Evolutionary conservation across 106 monocot species (phyloP), one percentile per base, ranked within the genome.

Genomic region (Dendrobium catenatum): DNA sequence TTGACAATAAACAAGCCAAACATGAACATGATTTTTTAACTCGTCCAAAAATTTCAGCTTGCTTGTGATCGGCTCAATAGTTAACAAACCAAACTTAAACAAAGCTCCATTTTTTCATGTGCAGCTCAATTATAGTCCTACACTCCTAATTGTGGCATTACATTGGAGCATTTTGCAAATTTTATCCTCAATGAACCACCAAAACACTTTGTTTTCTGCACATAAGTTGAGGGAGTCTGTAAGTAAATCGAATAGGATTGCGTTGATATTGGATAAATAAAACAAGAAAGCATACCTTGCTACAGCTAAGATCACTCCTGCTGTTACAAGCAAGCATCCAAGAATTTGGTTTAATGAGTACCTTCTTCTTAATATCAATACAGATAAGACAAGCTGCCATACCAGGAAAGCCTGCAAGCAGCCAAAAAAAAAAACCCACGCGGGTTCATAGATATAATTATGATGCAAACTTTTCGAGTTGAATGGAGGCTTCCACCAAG

Each of bases 371-470:
- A 99, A 90, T 79, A 99, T 87, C 42, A 99, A 66, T 49, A 85
- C 77, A 79, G 95, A 99, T 68, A 99, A 90, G 46, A 93, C 72
- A 85, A 99, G 95, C 86, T 99, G 99, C 99, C 99, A 99, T 72
- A 99, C 93, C 86, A 99, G 85, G 82, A 95, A 99, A 68, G 91
- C 78, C 99, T 95, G 91, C 85, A 91, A 85, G 47, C 83, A 70
- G 51, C 73, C 22, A 61, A 79, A 55, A 55, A 48, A 55, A 48
- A 59, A 76, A 3, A 15, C 9, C 76, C 76, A 26, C 27, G 49
- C 22, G 4, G 74, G 26, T 26, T 24, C 9, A 26, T 27, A 47
- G 46, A 10, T 76, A 4, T 48, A 49, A 44, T 27, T 13, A 49
- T 33, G 11, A 76, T 48, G 49, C 49, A 76, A 76, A 49, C 40